Conservation (phyloP, 305 asterid genomes). For the Solanum hybrid region DNA sequence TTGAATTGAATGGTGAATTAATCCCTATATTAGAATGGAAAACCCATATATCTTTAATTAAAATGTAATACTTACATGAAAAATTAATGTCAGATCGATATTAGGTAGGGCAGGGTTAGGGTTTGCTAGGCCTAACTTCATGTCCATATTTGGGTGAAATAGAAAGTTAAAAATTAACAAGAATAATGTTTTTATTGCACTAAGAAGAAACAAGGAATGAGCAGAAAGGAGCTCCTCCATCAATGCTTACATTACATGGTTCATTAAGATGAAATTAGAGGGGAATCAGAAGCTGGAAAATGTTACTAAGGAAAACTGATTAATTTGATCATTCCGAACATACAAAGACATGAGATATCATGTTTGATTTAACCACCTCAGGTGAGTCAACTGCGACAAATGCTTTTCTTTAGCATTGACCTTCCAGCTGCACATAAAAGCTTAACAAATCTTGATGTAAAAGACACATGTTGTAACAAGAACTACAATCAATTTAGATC, state of each 20-base stretch:
- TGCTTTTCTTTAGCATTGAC: conserved; percentile 21
- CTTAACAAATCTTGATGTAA: background rate
- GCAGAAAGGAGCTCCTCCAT: background rate
- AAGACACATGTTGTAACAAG: background rate
- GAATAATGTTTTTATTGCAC: background rate
- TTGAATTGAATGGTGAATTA: background rate
- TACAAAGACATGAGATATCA: conserved; percentile 11
- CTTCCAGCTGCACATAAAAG: conserved; percentile 34
- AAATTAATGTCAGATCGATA: background rate
- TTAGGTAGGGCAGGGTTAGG: background rate
- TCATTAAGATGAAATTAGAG: too few species aligned
- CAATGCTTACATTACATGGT: too few species aligned
- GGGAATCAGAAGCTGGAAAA: background rate
- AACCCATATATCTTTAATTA: background rate
- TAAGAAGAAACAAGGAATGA: background rate
- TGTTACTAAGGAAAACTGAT: background rate
- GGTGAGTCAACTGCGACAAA: too few species aligned
- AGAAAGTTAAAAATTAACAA: background rate
- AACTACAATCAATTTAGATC: background rate
- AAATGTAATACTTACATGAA: background rate
- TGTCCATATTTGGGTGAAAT: background rate
- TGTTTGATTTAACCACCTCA: background rate
- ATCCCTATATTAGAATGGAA: background rate
- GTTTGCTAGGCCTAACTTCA: background rate
- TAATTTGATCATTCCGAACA: conserved; percentile 12